These are phyloP conservation scores for Suhomyces bokatorum DNA, from an alignment of 1,139 yeast species.

Conservation along the genomic window DNA sequence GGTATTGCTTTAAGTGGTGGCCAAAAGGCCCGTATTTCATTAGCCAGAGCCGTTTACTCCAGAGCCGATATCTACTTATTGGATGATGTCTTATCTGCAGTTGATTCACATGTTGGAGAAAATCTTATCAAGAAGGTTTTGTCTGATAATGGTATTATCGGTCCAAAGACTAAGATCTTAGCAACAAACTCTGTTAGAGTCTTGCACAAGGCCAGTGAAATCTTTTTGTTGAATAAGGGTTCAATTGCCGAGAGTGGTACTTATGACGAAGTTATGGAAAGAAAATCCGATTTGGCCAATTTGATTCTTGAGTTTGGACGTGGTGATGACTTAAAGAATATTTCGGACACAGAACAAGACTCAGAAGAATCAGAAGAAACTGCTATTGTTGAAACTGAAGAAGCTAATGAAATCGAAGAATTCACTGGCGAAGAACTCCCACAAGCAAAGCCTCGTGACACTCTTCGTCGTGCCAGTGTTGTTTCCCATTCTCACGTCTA, in stretches of 20 bases:
- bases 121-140: conserved; percentile 25
- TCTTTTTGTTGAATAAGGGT: conserved; percentile 32
- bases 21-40: conserved; percentile 44
- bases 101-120: conserved; percentile 38
- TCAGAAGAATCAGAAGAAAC: not conserved
- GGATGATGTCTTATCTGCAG: conserved; percentile 43
- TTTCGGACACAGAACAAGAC: not conserved
- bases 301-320: conserved; percentile 79
- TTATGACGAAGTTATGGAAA: conserved; percentile 20
- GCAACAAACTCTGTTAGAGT: conserved; percentile 33
- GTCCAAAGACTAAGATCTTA: conserved; percentile 28
- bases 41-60: conserved; percentile 45
- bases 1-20: conserved; percentile 50
- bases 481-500: conserved; percentile 26
- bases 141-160: conserved; percentile 25
- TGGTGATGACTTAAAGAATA: conserved; percentile 25
- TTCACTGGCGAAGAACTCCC: conserved; percentile 14
- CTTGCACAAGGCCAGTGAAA: conserved; percentile 32
- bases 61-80: conserved; percentile 40
- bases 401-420: conserved; percentile 13
- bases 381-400: not conserved
- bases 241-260: conserved; percentile 32
- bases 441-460: conserved; percentile 4
- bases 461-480: conserved; percentile 21
- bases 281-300: conserved; percentile 21